Evolutionary conservation across 176 grass and related monocot genomes (phyloP).

Genomic region (Zea luxurians): DNA sequence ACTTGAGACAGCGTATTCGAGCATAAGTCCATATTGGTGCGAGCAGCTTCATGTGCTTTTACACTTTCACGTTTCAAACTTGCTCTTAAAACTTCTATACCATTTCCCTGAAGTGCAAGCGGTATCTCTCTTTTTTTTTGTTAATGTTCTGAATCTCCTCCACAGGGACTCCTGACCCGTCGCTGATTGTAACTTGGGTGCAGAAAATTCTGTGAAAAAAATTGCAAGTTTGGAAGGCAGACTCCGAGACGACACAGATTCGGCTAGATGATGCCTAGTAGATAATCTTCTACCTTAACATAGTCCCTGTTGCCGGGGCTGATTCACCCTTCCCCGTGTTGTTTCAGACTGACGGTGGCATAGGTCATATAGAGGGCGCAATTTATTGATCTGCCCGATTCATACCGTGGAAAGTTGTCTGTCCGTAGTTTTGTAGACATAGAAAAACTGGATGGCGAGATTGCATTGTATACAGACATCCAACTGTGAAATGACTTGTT

Average conservation of each 20-base stretch:
- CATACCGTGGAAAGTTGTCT: slow-evolving; percentile 4
- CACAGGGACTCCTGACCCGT: slow-evolving; percentile 41
- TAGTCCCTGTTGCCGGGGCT: not conserved
- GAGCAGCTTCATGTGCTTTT: not conserved
- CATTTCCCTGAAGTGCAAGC: slow-evolving; percentile 1
- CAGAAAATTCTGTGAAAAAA: slow-evolving; percentile 1
- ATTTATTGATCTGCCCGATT: slow-evolving; percentile 6
- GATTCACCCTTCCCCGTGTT: not conserved
- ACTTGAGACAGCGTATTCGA: slow-evolving; percentile 4
- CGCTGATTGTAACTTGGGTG: slow-evolving; percentile 16
- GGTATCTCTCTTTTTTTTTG: not conserved
- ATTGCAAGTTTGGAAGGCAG: not conserved
- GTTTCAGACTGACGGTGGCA: not conserved
- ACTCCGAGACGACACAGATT: not conserved
- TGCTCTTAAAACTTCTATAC: not conserved
- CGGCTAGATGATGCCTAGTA: not conserved
- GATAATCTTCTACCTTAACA: not conserved
- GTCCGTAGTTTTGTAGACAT: slow-evolving; percentile 1
- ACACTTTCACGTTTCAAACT: not conserved
- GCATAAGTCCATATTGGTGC: not conserved
- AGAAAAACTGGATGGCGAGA: not conserved
- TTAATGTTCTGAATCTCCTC: slow-evolving; percentile 35
- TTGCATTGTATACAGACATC: slow-evolving; percentile 17
- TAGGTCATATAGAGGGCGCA: not conserved
- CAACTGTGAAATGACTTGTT: not conserved